A percentile compares a stretch with the other conserved stretches of the same genome.
phyloP scores from a whole-genome alignment of 495 filamentous ascomycete species.

The Gamarada debralockiae region DNA sequence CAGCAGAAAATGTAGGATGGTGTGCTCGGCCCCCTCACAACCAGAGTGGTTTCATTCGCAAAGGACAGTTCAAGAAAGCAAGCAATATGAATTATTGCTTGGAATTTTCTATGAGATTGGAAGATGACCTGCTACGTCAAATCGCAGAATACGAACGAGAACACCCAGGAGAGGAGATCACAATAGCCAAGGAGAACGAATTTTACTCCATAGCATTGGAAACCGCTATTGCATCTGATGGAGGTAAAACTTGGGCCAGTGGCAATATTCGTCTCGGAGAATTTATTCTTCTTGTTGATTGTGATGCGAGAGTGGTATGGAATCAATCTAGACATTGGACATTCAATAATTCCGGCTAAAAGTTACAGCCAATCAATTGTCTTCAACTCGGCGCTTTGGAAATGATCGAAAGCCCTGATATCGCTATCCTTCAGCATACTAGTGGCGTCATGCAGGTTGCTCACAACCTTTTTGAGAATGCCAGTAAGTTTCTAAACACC shows the following conservation, averaged over 20 bases:
- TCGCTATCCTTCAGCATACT: no score
- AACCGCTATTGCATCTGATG: slow-evolving; percentile 51
- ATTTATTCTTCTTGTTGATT: slow-evolving; percentile 52
- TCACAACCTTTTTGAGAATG: no score
- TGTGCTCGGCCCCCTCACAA: slow-evolving; percentile 53
- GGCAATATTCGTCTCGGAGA: slow-evolving; percentile 69
- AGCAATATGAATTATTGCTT: slow-evolving; percentile 70
- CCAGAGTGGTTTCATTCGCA: slow-evolving; percentile 43
- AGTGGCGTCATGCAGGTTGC: no score
- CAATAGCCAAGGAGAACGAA: slow-evolving; percentile 44
- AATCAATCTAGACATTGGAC: no score
- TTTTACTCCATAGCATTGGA: slow-evolving; percentile 46
- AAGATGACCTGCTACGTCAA: slow-evolving; percentile 47
- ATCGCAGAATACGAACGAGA: slow-evolving; percentile 7
- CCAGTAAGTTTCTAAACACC: no score
- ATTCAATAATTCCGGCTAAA: no score
- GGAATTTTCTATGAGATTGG: slow-evolving; percentile 52
- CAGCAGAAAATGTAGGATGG: slow-evolving; percentile 58
- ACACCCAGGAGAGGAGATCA: slow-evolving; percentile 35
- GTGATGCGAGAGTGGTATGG: no score
- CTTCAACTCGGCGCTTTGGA: no score
- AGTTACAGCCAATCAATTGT: no score
- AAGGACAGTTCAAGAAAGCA: slow-evolving; percentile 69
- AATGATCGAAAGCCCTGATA: no score
- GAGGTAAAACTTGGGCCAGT: slow-evolving; percentile 61